These are phyloP conservation scores for Yarrowia sp. DNA, from an alignment of 805 yeast genomes.

Conservation along the genomic window DNA sequence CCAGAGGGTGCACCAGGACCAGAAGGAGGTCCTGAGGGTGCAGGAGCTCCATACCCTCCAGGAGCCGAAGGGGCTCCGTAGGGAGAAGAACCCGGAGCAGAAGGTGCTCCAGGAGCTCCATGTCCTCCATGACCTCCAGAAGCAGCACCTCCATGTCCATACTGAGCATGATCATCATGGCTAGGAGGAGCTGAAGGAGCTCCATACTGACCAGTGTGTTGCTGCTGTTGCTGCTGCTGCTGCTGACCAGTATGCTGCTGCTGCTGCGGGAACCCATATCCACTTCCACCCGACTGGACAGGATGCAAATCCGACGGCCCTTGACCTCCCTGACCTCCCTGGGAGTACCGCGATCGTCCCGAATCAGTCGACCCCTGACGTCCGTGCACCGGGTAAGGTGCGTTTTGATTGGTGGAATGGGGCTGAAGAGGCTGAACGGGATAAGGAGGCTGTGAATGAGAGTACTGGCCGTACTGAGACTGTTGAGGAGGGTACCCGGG, in stretches of 20 bases:
- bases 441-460: not conserved
- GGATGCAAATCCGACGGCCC: not conserved
- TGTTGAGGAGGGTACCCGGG: constrained; percentile 2
- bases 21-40: not conserved
- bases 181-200: no score
- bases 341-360: not conserved
- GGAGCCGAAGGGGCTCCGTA: not conserved
- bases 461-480: not conserved
- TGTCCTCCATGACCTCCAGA: no score
- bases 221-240: not conserved
- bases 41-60: not conserved
- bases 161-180: no score
- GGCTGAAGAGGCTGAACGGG: constrained; percentile 11
- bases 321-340: constrained; percentile 10
- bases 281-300: not conserved
- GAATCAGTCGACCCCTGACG: constrained; percentile 19
- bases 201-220: not conserved
- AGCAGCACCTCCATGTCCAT: no score
- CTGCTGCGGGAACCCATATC: constrained; percentile 9
- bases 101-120: not conserved
- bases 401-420: not conserved
- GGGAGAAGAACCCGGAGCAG: no score
- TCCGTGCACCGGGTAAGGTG: constrained; percentile 13
- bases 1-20: not conserved
- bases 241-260: not conserved